These are phyloP conservation scores for Ascochyta fabae DNA, from an alignment of 2,329 filamentous ascomycete genomes.

Conservation along the genomic window DNA sequence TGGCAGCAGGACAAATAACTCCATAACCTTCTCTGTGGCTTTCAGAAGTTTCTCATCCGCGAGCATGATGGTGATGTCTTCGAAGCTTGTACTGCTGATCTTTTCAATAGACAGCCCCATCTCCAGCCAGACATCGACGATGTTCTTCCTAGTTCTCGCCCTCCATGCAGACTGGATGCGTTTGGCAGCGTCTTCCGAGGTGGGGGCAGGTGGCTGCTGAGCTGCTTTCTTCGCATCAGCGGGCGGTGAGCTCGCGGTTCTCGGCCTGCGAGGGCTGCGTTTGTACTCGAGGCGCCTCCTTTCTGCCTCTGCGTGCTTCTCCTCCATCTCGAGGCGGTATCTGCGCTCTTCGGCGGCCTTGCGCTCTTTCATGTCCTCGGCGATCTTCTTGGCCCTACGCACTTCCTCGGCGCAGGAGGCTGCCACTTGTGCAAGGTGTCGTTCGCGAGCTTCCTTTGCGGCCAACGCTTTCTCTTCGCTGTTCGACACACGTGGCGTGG, in stretches of 20 bases:
- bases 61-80: slow-evolving; percentile 73
- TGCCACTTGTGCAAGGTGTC: slow-evolving; percentile 81
- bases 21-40: slow-evolving; percentile 70
- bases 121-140: slow-evolving; percentile 69
- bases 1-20: slow-evolving; percentile 68
- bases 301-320: slow-evolving; percentile 79
- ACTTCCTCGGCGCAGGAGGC: slow-evolving; percentile 84
- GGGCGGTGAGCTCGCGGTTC: slow-evolving; percentile 61
- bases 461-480: slow-evolving; percentile 80
- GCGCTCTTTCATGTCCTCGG: slow-evolving; percentile 80
- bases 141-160: slow-evolving; percentile 61
- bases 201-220: slow-evolving; percentile 50
- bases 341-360: slow-evolving; percentile 75
- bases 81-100: slow-evolving; percentile 73
- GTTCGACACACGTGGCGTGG: slow-evolving; percentile 68
- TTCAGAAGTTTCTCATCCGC: slow-evolving; percentile 70
- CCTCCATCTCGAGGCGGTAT: slow-evolving; percentile 77
- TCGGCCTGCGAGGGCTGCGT: slow-evolving; percentile 63
- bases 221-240: slow-evolving; percentile 47
- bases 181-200: slow-evolving; percentile 66
- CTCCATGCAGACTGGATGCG: slow-evolving; percentile 77
- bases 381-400: slow-evolving; percentile 80
- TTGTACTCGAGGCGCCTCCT: slow-evolving; percentile 66
- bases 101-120: slow-evolving; percentile 74
- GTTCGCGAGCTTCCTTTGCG: slow-evolving; percentile 78